Base-by-base conservation (phyloP, 2,329 filamentous ascomycete genomes). In the Shiraia bambusicola region DNA sequence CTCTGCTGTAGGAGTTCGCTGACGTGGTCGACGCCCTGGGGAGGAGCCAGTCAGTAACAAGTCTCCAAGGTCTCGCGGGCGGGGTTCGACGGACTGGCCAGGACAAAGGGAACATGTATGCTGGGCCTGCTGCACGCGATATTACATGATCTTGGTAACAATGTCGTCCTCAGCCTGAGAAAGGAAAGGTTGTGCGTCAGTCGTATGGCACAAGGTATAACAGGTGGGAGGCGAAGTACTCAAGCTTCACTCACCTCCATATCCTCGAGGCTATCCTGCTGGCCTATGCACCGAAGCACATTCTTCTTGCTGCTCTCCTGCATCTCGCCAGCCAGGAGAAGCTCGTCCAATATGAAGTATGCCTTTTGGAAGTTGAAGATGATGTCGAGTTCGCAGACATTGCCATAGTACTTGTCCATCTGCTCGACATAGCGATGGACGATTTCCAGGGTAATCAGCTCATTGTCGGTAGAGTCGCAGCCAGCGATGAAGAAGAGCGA, bases 351-450 rank as follows among this genome's bases (percentile, higher is more conserved):
- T 58, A 98, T 98, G 73, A 97, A 98, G 73, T 98, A 98, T 46
- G 93, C 93, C 73, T 98, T 98, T 60, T 95, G 95, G 71, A 98
- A 98, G 69, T 95, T 97, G 81, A 98, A 98, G 71, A 98, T 98
- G 73, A 97, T 96, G 71, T 97, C 91, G 53, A 98, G 82, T 76
- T 98, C 93, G 83, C 93, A 98, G 46, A 98, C 93, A 71, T 98
- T 98, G 71, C 93, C 93, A 72, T 97, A 98, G 77, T 98, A 98
- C 72, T 98, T 98, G 79, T 98, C 93, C 93, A 98, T 98, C 75
- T 98, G 93, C 73, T 98, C 93, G 66, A 98, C 93, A 70, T 98
- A 98, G 73, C 93, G 89, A 72, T 98, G 93, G 63, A 98, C 94
- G 67, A 98, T 90, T 72, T 98, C 93, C 67, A 98, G 88, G 16